These are phyloP conservation scores for Diaporthe citrichinensis DNA, from an alignment of 2,329 filamentous ascomycete species.

Conservation along the genomic window DNA sequence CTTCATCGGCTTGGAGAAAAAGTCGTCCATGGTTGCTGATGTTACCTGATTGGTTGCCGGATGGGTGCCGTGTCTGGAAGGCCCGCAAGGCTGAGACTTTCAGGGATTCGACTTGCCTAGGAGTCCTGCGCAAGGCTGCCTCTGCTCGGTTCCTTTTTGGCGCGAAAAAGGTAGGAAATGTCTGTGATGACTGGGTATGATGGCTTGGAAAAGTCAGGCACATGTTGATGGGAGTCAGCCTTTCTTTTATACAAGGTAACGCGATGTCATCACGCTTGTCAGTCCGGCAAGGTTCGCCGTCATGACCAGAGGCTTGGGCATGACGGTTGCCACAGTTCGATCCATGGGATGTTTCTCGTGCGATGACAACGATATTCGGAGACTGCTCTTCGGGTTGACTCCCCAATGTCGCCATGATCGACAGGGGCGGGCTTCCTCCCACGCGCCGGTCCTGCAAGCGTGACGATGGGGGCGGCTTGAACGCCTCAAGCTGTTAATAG, in stretches of 20 bases:
- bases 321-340: conserved; percentile 13
- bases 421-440: not conserved
- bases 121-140: conserved; percentile 8
- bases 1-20: conserved; percentile 26
- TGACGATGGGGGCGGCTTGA: not conserved
- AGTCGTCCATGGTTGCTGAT: conserved; percentile 5
- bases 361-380: not conserved
- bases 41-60: not conserved
- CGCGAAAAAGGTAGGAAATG: not conserved
- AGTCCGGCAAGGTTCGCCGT: conserved; percentile 12
- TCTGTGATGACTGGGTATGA: conserved; percentile 4
- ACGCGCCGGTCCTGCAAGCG: not conserved
- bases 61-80: not conserved
- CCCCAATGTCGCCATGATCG: not conserved
- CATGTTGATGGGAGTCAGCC: conserved; percentile 15
- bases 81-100: conserved; percentile 7
- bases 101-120: not conserved
- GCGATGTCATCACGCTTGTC: conserved; percentile 21
- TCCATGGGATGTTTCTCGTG: not conserved
- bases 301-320: not conserved
- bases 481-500: not conserved
- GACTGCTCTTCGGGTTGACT: too few relatives aligned
- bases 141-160: conserved; percentile 12
- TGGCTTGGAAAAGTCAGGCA: conserved; percentile 26
- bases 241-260: conserved; percentile 20